Base-by-base conservation (phyloP, 148 eudicot species). In the Dysphania ambrosioides region DNA sequence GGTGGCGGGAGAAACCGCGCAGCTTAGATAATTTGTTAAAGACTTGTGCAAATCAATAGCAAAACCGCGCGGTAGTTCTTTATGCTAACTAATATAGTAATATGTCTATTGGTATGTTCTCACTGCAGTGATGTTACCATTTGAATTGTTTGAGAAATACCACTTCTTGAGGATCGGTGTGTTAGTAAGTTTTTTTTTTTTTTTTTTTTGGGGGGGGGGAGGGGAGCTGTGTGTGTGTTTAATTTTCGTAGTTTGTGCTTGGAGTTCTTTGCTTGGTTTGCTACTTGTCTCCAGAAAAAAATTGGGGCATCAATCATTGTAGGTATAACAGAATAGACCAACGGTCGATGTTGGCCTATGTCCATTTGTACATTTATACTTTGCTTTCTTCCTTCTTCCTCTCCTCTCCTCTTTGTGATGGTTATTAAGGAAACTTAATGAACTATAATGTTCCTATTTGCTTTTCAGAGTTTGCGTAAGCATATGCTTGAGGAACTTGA, bases 401-500 rank as follows among this genome's bases (percentile, higher is more conserved):
- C 26, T 2, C 12, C 15, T 42, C 2, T 10, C 30, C 11, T 44
- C 16, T 49, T 0, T 35, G 29, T 70, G 51, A 58, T 57, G 75
- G 23, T 73, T 16, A 30, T 6, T 2, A 44, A 41, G 9, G 3
- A 44, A 27, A 6, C 9, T 32, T 62, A 27, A 16, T 5, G 44
- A 40, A 15, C 53, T 19, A 6, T 41, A 7, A 71, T 35, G 51
- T 23, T 12, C n/a, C 15, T 42, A 47, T 68, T 62, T 79, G 35
- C 26, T 64, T 9, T 61, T 55, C 80, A 93, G 97, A 74, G 83
- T 78, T 79, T 91, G 68, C 84, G 93, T 41, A 88, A 77, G 84
- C 88, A 89, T 82, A 84, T 93, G 19, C 79, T 89, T 15, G 93
- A 89, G 81, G 97, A 91, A 70, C 90, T 93, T 77, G 95, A 93